Evolutionary conservation across 164 flowering plant species (phyloP).

Genomic region (Akebia trifoliata): DNA sequence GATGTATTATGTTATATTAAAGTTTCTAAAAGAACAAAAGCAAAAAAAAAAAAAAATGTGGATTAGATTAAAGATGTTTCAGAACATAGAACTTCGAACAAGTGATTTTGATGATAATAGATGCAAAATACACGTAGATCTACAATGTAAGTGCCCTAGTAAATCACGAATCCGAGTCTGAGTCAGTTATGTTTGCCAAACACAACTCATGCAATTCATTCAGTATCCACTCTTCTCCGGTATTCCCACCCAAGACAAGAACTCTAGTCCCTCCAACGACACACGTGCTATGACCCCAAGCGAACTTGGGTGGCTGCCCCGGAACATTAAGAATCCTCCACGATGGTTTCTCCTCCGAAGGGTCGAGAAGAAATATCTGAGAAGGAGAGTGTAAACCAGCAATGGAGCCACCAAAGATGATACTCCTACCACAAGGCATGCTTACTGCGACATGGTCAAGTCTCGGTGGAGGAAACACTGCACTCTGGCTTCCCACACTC

Average conservation of each 20-base stretch:
- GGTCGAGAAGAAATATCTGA: constrained; percentile 78
- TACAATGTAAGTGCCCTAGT: no score
- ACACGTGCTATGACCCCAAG: constrained; percentile 97
- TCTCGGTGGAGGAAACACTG: constrained; percentile 72
- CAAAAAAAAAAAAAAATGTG: no score
- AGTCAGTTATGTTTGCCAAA: constrained; percentile 45
- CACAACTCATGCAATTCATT: constrained; percentile 79
- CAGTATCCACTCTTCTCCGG: constrained; percentile 85
- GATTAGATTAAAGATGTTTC: no score
- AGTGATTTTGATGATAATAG: no score
- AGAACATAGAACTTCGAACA: no score
- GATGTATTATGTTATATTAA: no score
- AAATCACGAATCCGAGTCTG: no score
- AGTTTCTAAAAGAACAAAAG: no score
- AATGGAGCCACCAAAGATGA: constrained; percentile 82
- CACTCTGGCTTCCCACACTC: constrained; percentile 48
- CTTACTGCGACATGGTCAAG: constrained; percentile 88
- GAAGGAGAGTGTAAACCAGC: constrained; percentile 84
- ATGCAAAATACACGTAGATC: no score
- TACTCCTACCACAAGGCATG: constrained; percentile 85
- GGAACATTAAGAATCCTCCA: constrained; percentile 88
- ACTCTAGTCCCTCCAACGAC: constrained; percentile 83
- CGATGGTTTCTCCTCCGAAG: constrained; percentile 77
- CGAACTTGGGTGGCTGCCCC: constrained; percentile 76
- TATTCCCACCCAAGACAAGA: constrained; percentile 75